Conservation (phyloP, 176 grass and related monocot genomes). For the Paspalum notatum region DNA sequence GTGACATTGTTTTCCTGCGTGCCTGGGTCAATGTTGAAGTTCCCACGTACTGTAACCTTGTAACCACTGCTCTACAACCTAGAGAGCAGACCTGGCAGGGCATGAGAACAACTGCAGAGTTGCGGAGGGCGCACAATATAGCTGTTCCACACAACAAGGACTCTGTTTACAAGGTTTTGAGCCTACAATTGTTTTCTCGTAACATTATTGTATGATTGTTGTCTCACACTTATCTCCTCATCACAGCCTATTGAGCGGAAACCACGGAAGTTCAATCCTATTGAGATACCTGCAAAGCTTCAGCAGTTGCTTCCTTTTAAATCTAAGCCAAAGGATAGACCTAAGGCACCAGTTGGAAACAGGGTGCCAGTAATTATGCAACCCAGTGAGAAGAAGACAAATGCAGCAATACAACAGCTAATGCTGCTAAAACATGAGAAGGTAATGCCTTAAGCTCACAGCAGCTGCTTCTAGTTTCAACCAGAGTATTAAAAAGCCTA, state of each 20-base stretch:
- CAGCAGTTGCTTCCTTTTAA: constrained; percentile 79
- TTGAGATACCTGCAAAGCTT: constrained; percentile 80
- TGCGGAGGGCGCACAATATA: constrained; percentile 64
- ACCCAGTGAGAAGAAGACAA: constrained; percentile 52
- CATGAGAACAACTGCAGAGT: constrained; percentile 84
- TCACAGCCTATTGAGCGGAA: constrained; percentile 77
- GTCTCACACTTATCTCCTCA: constrained; percentile 30
- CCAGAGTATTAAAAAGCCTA: no score
- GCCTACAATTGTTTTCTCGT: neutral
- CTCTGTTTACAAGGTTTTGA: constrained; percentile 81
- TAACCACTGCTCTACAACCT: constrained; percentile 79
- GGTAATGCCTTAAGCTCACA: constrained; percentile 40
- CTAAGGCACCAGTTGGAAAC: constrained; percentile 43
- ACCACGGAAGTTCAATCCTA: constrained; percentile 80
- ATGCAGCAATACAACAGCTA: constrained; percentile 64
- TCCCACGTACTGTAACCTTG: constrained; percentile 72
- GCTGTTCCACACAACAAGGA: constrained; percentile 83
- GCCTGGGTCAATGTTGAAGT: constrained; percentile 91
- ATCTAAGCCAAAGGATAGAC: constrained; percentile 75
- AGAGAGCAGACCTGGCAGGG: constrained; percentile 71
- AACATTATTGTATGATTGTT: constrained; percentile 10
- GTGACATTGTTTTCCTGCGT: constrained; percentile 94
- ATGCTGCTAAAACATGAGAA: constrained; percentile 76
- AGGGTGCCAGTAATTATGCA: constrained; percentile 77
- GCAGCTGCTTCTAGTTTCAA: neutral